These are phyloP conservation scores for Fusarium newnesense DNA, from an alignment of 2,329 filamentous ascomycete species.

Conservation along the genomic window DNA sequence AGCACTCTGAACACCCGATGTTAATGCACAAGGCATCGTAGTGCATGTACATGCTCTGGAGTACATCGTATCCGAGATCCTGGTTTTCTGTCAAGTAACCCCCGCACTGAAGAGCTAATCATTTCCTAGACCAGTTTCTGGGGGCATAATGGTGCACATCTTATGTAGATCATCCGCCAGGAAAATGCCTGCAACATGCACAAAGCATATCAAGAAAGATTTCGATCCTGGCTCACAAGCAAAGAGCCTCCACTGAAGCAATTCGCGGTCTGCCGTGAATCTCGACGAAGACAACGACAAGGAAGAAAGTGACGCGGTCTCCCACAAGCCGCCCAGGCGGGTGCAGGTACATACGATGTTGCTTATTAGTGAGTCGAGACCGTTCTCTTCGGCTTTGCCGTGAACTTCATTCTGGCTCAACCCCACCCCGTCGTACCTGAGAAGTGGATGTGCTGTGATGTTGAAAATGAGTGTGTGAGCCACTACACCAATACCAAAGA, in stretches of 20 bases:
- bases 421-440: constrained; percentile 42
- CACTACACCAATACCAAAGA: neutral
- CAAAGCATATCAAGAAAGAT: constrained; percentile 2
- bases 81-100: constrained; percentile 11
- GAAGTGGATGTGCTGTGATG: constrained; percentile 33
- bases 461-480: constrained; percentile 15
- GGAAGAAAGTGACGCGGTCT: constrained; percentile 4
- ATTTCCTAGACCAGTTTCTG: constrained; percentile 20
- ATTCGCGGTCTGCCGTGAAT: neutral
- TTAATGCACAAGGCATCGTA: neutral
- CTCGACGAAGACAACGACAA: neutral
- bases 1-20: neutral
- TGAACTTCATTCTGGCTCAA: constrained; percentile 35
- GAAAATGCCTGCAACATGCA: constrained; percentile 12
- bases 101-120: constrained; percentile 24
- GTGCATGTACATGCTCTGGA: neutral
- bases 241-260: neutral
- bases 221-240: neutral
- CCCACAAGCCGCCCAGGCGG: constrained; percentile 25
- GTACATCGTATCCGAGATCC: constrained; percentile 15
- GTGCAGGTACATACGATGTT: constrained; percentile 17
- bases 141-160: constrained; percentile 42
- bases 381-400: constrained; percentile 45
- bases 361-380: constrained; percentile 40
- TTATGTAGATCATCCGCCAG: constrained; percentile 43